Evolutionary conservation across 352 stramenopile species (phyloP).

Genomic region (Phytophthora tubulina): DNA sequence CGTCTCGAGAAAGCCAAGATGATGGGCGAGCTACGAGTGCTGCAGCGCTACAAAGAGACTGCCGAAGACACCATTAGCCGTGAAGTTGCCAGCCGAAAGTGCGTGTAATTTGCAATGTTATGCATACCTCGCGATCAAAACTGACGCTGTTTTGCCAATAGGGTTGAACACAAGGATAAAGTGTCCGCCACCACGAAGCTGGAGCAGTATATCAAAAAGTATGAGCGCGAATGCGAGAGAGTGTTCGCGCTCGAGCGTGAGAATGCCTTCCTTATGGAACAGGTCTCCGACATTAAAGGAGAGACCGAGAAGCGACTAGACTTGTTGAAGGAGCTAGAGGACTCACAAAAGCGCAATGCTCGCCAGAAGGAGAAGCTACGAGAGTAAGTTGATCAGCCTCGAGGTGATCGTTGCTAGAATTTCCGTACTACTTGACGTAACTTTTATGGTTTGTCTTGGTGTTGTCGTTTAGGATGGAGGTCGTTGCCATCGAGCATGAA

Average conservation of each 20-base stretch:
- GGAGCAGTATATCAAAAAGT: constrained; percentile 86
- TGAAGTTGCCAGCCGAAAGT: constrained; percentile 66
- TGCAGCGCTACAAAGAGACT: constrained; percentile 81
- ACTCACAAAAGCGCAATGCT: constrained; percentile 74
- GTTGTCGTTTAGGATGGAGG: constrained; percentile 58
- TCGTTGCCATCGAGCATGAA: constrained; percentile 76
- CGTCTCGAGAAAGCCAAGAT: constrained; percentile 76
- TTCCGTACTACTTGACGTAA: neutral
- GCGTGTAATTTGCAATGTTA: constrained; percentile 1
- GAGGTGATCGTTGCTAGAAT: neutral
- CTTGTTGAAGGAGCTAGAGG: constrained; percentile 71
- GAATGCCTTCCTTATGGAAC: constrained; percentile 74
- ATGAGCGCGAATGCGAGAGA: constrained; percentile 78
- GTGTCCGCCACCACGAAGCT: constrained; percentile 69
- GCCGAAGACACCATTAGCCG: constrained; percentile 72
- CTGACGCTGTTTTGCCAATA: constrained; percentile 14
- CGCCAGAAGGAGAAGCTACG: constrained; percentile 78
- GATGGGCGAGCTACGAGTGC: constrained; percentile 69
- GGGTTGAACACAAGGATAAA: constrained; percentile 76
- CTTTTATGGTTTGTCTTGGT: neutral
- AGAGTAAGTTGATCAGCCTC: constrained; percentile 43
- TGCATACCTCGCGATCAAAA: neutral
- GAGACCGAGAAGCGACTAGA: constrained; percentile 81
- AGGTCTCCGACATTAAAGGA: constrained; percentile 77
- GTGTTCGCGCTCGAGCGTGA: constrained; percentile 69